Conservation (phyloP, 73 alveolate genomes). For the Tetrahymena thermophila region DNA sequence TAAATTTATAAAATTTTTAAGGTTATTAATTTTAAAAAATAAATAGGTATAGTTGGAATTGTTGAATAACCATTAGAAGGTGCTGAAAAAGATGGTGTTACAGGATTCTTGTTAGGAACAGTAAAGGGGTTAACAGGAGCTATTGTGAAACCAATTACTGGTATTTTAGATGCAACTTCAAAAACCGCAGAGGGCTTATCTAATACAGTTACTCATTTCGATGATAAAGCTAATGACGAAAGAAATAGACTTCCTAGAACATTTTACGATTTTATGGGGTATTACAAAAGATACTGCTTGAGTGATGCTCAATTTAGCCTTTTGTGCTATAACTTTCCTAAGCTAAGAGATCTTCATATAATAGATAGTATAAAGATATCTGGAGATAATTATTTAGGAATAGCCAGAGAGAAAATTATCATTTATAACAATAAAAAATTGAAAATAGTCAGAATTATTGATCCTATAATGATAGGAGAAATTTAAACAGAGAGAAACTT, state of each 20-base stretch:
- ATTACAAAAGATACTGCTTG: background rate
- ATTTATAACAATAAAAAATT: background rate
- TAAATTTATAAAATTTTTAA: background rate
- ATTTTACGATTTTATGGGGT: slow-evolving; percentile 56
- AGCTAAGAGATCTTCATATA: background rate
- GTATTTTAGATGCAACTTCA: slow-evolving; percentile 79
- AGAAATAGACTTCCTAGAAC: slow-evolving; percentile 90
- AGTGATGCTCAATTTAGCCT: slow-evolving; percentile 1
- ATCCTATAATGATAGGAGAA: background rate
- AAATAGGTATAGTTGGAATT: slow-evolving; percentile 68
- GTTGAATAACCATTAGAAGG: slow-evolving; percentile 78
- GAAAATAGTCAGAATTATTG: background rate
- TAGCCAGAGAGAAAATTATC: background rate
- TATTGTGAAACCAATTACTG: slow-evolving; percentile 85
- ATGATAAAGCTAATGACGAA: slow-evolving; percentile 61
- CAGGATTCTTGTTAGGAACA: slow-evolving; percentile 89
- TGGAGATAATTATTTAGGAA: background rate
- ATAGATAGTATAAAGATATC: background rate
- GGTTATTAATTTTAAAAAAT: background rate
- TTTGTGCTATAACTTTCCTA: background rate
- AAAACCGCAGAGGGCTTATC: slow-evolving; percentile 91
- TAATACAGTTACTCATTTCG: slow-evolving; percentile 67
- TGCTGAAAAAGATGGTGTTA: slow-evolving; percentile 74
- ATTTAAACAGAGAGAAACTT: background rate
- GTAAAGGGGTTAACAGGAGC: slow-evolving; percentile 89